These are phyloP conservation scores for Cornus controversa DNA, from an alignment of 148 eudicot genomes.

Conservation along the genomic window DNA sequence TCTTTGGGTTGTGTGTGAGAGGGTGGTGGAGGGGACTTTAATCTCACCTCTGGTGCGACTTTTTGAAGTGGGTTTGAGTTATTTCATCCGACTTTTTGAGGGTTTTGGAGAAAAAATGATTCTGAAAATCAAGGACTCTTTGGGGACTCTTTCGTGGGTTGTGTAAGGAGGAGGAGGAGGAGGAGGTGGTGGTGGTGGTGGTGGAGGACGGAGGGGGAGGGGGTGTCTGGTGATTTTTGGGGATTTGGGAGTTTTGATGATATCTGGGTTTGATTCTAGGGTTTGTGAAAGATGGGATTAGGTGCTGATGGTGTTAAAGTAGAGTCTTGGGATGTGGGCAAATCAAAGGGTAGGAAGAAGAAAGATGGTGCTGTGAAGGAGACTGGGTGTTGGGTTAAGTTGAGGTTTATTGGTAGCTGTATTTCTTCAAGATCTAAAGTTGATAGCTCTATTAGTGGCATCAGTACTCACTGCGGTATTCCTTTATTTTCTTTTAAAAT, in stretches of 20 bases:
- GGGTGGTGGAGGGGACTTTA: constrained; percentile 10
- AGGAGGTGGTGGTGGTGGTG: constrained; percentile 8
- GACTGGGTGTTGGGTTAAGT: constrained; percentile 83
- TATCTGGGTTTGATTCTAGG: constrained; percentile 37
- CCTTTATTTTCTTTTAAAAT: neutral
- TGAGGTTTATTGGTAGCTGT: constrained; percentile 52
- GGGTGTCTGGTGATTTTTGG: constrained; percentile 6
- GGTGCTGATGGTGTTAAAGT: constrained; percentile 50
- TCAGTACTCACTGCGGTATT: constrained; percentile 41
- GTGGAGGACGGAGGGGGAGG: neutral
- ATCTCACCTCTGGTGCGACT: constrained; percentile 7
- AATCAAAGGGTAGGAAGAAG: constrained; percentile 50
- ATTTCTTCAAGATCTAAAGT: constrained; percentile 74
- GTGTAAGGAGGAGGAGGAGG: constrained; percentile 4
- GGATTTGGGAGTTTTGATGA: constrained; percentile 33
- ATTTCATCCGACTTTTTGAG: constrained; percentile 26
- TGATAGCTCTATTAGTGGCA: constrained; percentile 60
- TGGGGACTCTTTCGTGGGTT: constrained; percentile 10
- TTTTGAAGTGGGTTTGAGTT: constrained; percentile 29
- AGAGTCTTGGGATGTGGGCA: constrained; percentile 60
- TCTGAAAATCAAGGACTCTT: constrained; percentile 6
- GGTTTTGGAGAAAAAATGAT: constrained; percentile 16
- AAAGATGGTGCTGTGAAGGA: constrained; percentile 43
- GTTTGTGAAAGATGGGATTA: constrained; percentile 56
- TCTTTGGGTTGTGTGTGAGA: constrained; percentile 10